phyloP scores from a whole-genome alignment of 176 grass and related monocot species.

The Leersia perrieri region DNA sequence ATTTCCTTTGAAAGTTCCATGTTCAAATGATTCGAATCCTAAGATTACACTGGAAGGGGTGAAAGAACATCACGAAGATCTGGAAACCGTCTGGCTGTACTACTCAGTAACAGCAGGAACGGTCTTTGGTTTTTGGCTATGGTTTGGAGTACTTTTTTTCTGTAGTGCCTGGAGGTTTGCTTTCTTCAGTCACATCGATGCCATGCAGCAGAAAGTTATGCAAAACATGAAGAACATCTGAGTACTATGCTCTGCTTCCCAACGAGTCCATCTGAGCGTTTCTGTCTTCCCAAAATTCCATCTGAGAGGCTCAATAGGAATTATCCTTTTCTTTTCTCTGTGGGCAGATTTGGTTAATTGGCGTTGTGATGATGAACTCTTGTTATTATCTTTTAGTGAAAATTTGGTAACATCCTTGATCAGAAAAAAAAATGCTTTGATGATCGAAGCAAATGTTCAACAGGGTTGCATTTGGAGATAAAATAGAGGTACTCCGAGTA shows the following conservation, averaged over 20 bases:
- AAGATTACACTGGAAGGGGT: neutral
- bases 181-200: neutral
- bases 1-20: neutral
- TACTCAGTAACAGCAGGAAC: neutral
- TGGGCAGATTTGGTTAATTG: neutral
- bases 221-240: neutral
- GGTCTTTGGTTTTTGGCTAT: conserved; percentile 22
- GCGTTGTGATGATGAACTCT: neutral
- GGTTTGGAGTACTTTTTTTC: conserved; percentile 19
- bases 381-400: neutral
- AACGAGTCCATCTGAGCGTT: too few relatives aligned
- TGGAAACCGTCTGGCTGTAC: neutral
- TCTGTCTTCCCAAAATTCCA: too few relatives aligned
- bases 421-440: neutral
- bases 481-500: too few relatives aligned
- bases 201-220: neutral
- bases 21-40: neutral
- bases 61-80: neutral
- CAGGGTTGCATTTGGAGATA: neutral
- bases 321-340: too few relatives aligned
- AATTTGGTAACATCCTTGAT: neutral
- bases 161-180: neutral
- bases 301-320: too few relatives aligned
- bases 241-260: neutral
- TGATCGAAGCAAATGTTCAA: neutral